Conservation (phyloP, 1,284 basidiomycete genomes). For the Xerocomus minutiporus region DNA sequence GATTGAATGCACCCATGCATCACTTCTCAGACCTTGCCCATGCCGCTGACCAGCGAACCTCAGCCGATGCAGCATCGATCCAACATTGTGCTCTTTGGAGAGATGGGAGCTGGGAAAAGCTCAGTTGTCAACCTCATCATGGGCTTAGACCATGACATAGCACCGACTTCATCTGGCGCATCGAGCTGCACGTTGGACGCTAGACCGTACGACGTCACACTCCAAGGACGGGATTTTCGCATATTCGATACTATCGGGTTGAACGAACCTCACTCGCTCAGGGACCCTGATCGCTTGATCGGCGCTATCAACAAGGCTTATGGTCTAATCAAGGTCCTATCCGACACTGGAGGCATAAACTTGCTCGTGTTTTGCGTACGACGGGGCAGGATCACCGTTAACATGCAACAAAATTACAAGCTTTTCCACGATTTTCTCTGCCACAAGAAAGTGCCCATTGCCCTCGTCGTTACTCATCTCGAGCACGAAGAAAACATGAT, state of each 20-base stretch:
- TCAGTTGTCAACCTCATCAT: conserved; percentile 28
- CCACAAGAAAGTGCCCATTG: conserved; percentile 28
- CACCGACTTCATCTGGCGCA: conserved; percentile 21
- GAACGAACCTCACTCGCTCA: conserved; percentile 29
- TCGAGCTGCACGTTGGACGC: conserved; percentile 26
- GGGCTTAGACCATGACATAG: conserved; percentile 11
- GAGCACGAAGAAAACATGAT: conserved; percentile 26
- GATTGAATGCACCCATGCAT: conserved; percentile 6
- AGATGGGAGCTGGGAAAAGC: conserved; percentile 32
- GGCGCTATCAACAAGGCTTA: conserved; percentile 32
- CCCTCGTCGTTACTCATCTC: conserved; percentile 27
- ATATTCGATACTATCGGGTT: conserved; percentile 32
- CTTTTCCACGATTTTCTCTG: conserved; percentile 33
- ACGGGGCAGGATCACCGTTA: conserved; percentile 31
- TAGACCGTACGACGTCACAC: conserved; percentile 17
- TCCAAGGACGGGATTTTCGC: conserved; percentile 23
- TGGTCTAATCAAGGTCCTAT: conserved; percentile 22
- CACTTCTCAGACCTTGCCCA: conserved; percentile 6
- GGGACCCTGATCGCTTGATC: conserved; percentile 26
- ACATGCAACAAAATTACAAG: conserved; percentile 32
- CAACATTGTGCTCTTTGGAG: conserved; percentile 25
- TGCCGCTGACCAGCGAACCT: conserved; percentile 9
- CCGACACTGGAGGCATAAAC: conserved; percentile 29
- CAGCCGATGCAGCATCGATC: conserved; percentile 10
- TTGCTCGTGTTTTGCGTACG: conserved; percentile 37